Conservation (phyloP, 2,329 filamentous ascomycete species). For the Colletotrichum sojae region DNA sequence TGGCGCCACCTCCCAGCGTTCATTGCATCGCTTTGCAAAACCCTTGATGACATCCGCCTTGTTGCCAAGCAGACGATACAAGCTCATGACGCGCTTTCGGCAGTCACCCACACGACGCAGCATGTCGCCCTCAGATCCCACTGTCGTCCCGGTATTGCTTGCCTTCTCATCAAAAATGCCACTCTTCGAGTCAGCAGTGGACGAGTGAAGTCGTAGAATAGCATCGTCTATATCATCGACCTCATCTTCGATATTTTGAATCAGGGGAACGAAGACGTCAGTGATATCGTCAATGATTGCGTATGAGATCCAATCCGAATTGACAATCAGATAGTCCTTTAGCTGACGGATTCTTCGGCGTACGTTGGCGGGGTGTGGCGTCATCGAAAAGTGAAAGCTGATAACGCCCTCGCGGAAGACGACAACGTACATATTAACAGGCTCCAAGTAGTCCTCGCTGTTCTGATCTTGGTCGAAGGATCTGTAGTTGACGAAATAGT, state of each 20-base stretch:
- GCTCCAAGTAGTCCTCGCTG: constrained; percentile 91
- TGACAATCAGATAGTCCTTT: constrained; percentile 92
- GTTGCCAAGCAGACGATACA: constrained; percentile 93
- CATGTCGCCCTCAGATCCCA: constrained; percentile 81
- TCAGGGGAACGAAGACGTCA: constrained; percentile 93
- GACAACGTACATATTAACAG: constrained; percentile 97
- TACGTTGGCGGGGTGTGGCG: constrained; percentile 95
- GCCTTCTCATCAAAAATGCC: constrained; percentile 60
- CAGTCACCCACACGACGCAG: constrained; percentile 92
- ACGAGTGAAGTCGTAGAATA: constrained; percentile 85
- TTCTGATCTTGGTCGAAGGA: constrained; percentile 96
- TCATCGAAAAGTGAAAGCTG: constrained; percentile 97
- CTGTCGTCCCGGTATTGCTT: constrained; percentile 59
- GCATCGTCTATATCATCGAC: constrained; percentile 97
- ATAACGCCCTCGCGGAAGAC: constrained; percentile 97
- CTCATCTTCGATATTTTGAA: constrained; percentile 93
- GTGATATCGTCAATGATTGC: constrained; percentile 99
- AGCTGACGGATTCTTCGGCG: constrained; percentile 93
- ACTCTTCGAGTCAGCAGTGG: constrained; percentile 59
- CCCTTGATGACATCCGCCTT: constrained; percentile 99
- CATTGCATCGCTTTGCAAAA: constrained; percentile 97
- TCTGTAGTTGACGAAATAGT: constrained; percentile 99
- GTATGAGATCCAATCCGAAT: constrained; percentile 98
- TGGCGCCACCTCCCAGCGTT: constrained; percentile 97
- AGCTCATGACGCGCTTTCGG: constrained; percentile 95